Evolutionary conservation across 768 basidiomycete genomes (phyloP).

Genomic region (Phaeotremella skinneri): DNA sequence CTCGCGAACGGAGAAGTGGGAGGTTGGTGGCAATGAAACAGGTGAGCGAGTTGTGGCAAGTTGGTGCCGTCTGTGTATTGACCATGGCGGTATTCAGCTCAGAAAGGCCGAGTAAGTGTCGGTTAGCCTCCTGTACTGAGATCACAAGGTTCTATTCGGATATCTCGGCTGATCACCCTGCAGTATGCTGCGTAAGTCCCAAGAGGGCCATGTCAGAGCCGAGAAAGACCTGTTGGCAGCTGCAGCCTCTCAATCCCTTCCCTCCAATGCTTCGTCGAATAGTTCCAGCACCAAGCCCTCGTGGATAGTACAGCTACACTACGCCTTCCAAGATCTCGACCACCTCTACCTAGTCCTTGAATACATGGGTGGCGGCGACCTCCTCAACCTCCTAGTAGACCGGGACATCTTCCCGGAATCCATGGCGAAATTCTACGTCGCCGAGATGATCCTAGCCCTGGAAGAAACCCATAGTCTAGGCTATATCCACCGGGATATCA

Average conservation of each 20-base stretch:
- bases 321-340: conserved; percentile 75
- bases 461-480: conserved; percentile 89
- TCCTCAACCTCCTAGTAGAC: conserved; percentile 92
- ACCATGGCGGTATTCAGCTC: conserved; percentile 23
- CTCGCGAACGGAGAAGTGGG: conserved; percentile 74
- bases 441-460: conserved; percentile 95
- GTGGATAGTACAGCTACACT: conserved; percentile 91
- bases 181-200: conserved; percentile 92
- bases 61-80: neutral
- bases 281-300: conserved; percentile 67
- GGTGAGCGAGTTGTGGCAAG: conserved; percentile 55
- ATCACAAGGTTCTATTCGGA: conserved; percentile 60
- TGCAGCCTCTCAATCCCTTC: conserved; percentile 58
- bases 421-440: conserved; percentile 75
- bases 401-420: conserved; percentile 54
- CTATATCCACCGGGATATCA: conserved; percentile 97
- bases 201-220: conserved; percentile 94
- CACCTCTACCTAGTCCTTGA: conserved; percentile 92
- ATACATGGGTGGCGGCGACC: conserved; percentile 94
- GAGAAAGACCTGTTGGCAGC: conserved; percentile 91
- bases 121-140: conserved; percentile 56
- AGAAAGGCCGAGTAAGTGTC: conserved; percentile 49
- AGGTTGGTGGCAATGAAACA: conserved; percentile 95
- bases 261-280: conserved; percentile 6
- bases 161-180: conserved; percentile 5